Conservation (phyloP, 805 yeast genomes). For the Ogataea paraovalis region DNA sequence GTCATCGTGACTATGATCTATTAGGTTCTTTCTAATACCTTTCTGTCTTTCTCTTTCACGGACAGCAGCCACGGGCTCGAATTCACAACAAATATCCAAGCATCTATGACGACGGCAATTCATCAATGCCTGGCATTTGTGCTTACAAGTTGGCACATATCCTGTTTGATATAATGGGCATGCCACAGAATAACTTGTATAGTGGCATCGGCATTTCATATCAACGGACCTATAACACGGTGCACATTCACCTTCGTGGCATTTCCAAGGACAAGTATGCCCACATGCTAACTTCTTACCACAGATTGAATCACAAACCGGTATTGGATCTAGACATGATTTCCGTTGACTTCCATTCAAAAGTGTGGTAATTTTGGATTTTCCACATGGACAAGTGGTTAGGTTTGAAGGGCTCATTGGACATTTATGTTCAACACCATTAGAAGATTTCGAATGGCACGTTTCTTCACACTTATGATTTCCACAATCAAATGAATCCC, state of each 20-base stretch:
- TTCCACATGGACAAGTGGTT: constrained; percentile 80
- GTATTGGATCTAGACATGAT: constrained; percentile 73
- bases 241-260: constrained; percentile 75
- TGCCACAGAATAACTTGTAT: constrained; percentile 53
- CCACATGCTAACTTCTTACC: constrained; percentile 68
- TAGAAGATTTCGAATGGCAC: constrained; percentile 49
- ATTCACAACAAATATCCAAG: constrained; percentile 61
- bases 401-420: constrained; percentile 57
- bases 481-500: constrained; percentile 57
- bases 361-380: constrained; percentile 41
- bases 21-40: constrained; percentile 41
- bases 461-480: constrained; percentile 45
- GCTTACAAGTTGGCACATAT: constrained; percentile 54
- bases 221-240: constrained; percentile 56
- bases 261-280: constrained; percentile 58
- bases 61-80: constrained; percentile 54
- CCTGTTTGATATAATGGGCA: constrained; percentile 56
- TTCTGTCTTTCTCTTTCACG: constrained; percentile 51
- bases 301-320: constrained; percentile 67
- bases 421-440: constrained; percentile 38
- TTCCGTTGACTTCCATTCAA: constrained; percentile 36
- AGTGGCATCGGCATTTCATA: constrained; percentile 60
- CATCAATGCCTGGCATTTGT: constrained; percentile 68
- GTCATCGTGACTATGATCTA: constrained; percentile 41
- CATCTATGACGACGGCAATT: constrained; percentile 84